These are phyloP conservation scores for Thalassiosira exigua DNA, from an alignment of 352 stramenopile genomes.

Conservation along the genomic window DNA sequence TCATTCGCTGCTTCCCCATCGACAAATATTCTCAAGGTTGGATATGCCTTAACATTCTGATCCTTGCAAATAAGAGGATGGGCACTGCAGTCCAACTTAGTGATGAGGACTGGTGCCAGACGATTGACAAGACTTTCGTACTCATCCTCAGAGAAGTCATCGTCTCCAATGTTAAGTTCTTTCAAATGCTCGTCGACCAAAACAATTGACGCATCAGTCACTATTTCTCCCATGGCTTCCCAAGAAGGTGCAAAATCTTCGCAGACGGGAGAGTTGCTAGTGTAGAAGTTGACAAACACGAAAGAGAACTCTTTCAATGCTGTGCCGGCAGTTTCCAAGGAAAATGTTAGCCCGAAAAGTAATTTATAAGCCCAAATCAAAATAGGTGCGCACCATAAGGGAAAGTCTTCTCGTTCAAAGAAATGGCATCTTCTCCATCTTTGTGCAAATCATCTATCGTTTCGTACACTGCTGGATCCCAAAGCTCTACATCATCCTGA, in stretches of 20 bases:
- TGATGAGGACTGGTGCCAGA: constrained; percentile 76
- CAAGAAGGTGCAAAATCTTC: constrained; percentile 68
- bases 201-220: constrained; percentile 57
- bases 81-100: constrained; percentile 93
- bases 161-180: too few relatives aligned
- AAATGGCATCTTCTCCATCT: too few relatives aligned
- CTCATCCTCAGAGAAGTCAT: constrained; percentile 61
- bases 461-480: too few relatives aligned
- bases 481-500: too few relatives aligned
- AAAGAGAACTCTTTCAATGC: constrained; percentile 54
- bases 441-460: too few relatives aligned
- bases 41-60: constrained; percentile 95
- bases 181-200: constrained; percentile 60
- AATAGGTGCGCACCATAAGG: too few relatives aligned
- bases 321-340: too few relatives aligned
- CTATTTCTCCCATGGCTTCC: constrained; percentile 74
- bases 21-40: constrained; percentile 96
- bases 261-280: constrained; percentile 54
- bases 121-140: constrained; percentile 56
- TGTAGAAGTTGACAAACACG: constrained; percentile 63
- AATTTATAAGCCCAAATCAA: too few relatives aligned
- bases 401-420: too few relatives aligned
- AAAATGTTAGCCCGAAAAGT: too few relatives aligned
- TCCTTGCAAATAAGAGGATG: constrained; percentile 91
- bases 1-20: constrained; percentile 90